phyloP scores from a whole-genome alignment of 2,329 filamentous ascomycete species.

The Tolypocladium pustulatum region DNA sequence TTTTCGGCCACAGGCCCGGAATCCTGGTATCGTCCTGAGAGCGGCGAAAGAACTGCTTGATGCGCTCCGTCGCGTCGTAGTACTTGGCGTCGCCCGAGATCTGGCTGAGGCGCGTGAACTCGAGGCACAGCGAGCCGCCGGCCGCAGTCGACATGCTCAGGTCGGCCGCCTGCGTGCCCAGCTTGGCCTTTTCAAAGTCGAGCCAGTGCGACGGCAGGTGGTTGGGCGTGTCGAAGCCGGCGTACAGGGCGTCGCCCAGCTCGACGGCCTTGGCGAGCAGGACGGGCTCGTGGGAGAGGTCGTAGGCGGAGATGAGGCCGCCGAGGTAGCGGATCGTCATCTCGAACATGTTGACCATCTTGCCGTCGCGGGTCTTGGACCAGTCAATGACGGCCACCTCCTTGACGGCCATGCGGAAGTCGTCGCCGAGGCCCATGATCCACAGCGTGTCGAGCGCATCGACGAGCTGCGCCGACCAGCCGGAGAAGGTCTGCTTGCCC shows the following conservation, averaged over 20 bases:
- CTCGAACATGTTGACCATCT: constrained; percentile 48
- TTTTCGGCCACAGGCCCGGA: constrained; percentile 63
- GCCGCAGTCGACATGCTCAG: constrained; percentile 30
- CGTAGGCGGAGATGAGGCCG: constrained; percentile 40
- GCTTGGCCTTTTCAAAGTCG: constrained; percentile 29
- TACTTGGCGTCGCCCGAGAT: constrained; percentile 63
- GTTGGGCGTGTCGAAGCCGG: constrained; percentile 44
- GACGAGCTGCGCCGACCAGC: constrained; percentile 49
- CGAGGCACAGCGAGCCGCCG: constrained; percentile 58
- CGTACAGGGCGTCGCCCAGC: constrained; percentile 42
- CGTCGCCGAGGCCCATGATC: constrained; percentile 47
- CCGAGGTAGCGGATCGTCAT: constrained; percentile 48
- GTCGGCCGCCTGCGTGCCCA: constrained; percentile 25
- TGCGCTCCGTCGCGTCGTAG: constrained; percentile 64
- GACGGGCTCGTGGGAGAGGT: constrained; percentile 34
- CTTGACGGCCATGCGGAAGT: constrained; percentile 41
- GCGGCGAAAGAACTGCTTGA: constrained; percentile 56
- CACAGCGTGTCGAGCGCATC: constrained; percentile 49
- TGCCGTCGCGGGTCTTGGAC: constrained; percentile 29
- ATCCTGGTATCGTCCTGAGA: constrained; percentile 57
- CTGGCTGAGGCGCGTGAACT: constrained; percentile 67
- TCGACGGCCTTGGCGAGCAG: constrained; percentile 41
- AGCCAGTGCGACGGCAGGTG: constrained; percentile 37
- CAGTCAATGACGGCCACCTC: constrained; percentile 44
- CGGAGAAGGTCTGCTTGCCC: constrained; percentile 36